These are phyloP conservation scores for Triticum timopheevii DNA, from an alignment of 176 grass and related monocot species.

Conservation along the genomic window DNA sequence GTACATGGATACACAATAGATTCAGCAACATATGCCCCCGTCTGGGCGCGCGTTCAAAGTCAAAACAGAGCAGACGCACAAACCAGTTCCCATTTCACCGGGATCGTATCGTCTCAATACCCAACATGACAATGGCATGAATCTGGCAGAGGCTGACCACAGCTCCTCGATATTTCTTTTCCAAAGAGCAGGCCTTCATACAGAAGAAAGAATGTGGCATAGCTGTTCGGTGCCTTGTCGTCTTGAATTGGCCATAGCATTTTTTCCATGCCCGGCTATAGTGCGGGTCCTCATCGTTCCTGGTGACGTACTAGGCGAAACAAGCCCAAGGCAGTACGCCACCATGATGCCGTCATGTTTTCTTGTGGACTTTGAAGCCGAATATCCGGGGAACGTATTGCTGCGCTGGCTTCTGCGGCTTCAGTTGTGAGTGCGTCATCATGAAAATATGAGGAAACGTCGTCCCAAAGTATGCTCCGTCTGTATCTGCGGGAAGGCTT, in stretches of 20 bases:
- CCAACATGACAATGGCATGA: not conserved
- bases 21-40: not conserved
- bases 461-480: constrained; percentile 88
- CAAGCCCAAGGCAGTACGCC: not conserved
- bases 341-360: constrained; percentile 33
- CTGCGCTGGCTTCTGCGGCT: constrained; percentile 80
- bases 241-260: not conserved
- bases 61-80: not conserved
- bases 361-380: constrained; percentile 86
- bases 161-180: not conserved
- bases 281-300: not conserved
- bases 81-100: not conserved
- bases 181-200: not conserved
- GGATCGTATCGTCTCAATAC: not conserved
- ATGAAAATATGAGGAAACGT: constrained; percentile 94
- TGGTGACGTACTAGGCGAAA: not conserved
- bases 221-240: not conserved
- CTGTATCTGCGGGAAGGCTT: constrained; percentile 60
- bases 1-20: constrained; percentile 5
- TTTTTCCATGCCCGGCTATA: not conserved
- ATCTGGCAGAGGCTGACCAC: not conserved
- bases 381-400: constrained; percentile 79
- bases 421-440: constrained; percentile 90
- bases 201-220: not conserved
- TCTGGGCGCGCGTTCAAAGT: not conserved